Percentiles rank a stretch among this genome's conserved stretches.
These are phyloP conservation scores for Saccharomycopsis olivae DNA, from an alignment of 805 yeast species.

Conservation along the genomic window DNA sequence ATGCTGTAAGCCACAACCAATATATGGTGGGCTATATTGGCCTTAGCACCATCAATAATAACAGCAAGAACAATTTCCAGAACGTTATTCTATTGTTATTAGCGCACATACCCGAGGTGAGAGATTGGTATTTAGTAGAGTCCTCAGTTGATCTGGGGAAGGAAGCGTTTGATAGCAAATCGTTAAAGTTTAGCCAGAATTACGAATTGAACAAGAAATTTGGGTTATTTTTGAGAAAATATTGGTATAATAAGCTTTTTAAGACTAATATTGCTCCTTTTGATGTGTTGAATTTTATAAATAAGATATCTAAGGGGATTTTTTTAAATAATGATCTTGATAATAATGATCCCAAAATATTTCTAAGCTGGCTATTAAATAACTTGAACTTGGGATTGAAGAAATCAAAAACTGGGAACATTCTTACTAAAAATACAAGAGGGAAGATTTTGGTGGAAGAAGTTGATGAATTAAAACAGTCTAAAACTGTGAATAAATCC, in stretches of 20 bases:
- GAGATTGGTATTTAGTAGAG: slow-evolving; percentile 33
- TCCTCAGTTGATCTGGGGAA: neutral
- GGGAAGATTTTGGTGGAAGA: slow-evolving; percentile 37
- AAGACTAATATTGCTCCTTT: slow-evolving; percentile 58
- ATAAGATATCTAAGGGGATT: slow-evolving; percentile 31
- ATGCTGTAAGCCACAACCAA: slow-evolving; percentile 30
- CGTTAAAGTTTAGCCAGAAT: slow-evolving; percentile 16
- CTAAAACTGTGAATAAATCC: slow-evolving; percentile 17
- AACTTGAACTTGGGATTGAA: slow-evolving; percentile 25
- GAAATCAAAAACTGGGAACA: slow-evolving; percentile 16
- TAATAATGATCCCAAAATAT: slow-evolving; percentile 41
- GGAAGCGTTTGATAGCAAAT: slow-evolving; percentile 17
- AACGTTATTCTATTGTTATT: slow-evolving; percentile 48
- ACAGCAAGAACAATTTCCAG: slow-evolving; percentile 15
- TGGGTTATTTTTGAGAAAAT: slow-evolving; percentile 38
- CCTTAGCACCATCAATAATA: slow-evolving; percentile 32
- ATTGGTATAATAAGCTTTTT: slow-evolving; percentile 56
- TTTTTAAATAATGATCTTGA: slow-evolving; percentile 26
- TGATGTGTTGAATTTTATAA: slow-evolving; percentile 44
- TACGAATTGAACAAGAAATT: slow-evolving; percentile 34
- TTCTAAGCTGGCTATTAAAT: slow-evolving; percentile 52
- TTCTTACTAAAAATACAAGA: slow-evolving; percentile 33
- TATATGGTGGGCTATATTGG: slow-evolving; percentile 63
- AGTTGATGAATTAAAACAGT: slow-evolving; percentile 20
- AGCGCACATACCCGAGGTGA: slow-evolving; percentile 40